phyloP scores from a whole-genome alignment of 2,329 filamentous ascomycete genomes.

The Botryotinia convoluta region DNA sequence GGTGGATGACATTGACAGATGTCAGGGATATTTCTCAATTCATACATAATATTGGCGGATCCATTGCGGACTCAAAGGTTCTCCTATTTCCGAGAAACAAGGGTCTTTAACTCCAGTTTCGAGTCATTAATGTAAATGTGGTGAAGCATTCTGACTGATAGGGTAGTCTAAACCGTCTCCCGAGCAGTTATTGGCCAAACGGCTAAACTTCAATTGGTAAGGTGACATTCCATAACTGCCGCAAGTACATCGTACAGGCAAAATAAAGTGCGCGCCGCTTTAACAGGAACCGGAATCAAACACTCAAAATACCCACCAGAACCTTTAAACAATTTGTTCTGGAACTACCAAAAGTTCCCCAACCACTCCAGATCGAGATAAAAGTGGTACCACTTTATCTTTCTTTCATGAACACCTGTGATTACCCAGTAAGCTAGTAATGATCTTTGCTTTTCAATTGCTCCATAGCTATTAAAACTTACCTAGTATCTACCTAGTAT shows the following conservation, averaged over 20 bases:
- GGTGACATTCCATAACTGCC: background rate
- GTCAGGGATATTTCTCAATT: background rate
- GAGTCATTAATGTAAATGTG: background rate
- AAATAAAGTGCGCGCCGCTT: background rate
- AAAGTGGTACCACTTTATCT: background rate
- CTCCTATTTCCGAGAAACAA: background rate
- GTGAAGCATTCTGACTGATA: background rate
- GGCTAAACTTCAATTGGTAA: background rate
- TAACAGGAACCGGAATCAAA: background rate
- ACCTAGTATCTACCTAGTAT: too few species aligned
- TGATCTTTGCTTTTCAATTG: background rate
- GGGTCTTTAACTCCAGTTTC: background rate
- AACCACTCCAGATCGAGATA: background rate
- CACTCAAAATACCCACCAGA: background rate
- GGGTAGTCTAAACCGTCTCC: background rate
- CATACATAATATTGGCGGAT: background rate
- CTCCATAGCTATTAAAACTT: background rate
- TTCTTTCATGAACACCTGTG: background rate
- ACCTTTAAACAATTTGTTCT: background rate
- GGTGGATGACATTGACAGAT: background rate
- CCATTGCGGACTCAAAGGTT: background rate
- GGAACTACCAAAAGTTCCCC: background rate
- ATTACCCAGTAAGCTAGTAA: background rate
- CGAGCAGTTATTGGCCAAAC: accelerated
- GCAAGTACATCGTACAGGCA: background rate